Base-by-base conservation (phyloP, 306 rosid genomes). In the Ochetophila trinervis region DNA sequence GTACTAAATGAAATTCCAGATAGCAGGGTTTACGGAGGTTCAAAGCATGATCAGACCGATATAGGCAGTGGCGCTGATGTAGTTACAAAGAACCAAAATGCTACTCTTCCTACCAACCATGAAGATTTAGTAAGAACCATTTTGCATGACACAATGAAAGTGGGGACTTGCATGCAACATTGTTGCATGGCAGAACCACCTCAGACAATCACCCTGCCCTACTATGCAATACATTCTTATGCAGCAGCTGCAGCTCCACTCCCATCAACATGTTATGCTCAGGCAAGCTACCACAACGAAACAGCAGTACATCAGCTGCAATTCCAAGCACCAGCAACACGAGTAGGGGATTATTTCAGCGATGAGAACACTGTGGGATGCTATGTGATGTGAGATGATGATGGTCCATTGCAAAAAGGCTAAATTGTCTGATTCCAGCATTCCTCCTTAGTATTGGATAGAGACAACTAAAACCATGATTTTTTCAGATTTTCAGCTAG, bases 321-420 rank as follows among this genome's bases (percentile, higher is more conserved):
- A 17, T 65, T 60, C 47, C 50, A 27, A 45, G 50, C 58, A 23
- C 72, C 85, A 56, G 37, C 68, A 61, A 61, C 56, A 20, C 63
- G 5, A 72, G 73, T 40, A 0, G 76, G 80, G 5, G 81, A 80
- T 58, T 72, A 76, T 60, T 76, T 76, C 82, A 76, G 81, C 24
- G 85, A 80, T 32, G 81, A 76, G 18, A 72, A 75, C 66, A 64
- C 84, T 19, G 36, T 63, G 58, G 85, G 82, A 51, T 80, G 85
- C 71, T 52, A 18, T 54, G 74, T 80, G 20, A 80, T 76, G 77
- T 80, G 78, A 80, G 19, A 54, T 14, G 8, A 24, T 30, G 12
- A 3, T 35, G 48, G 30, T 20, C 18, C 17, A 27, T 27, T 27
- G n/a, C 32, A 4, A 27, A 27, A 27, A 1, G 32, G 32, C 32